Evolutionary conservation across 106 monocot genomes (phyloP), one percentile per base, ranked within the genome.

Genomic region (Narthecium ossifragum): DNA sequence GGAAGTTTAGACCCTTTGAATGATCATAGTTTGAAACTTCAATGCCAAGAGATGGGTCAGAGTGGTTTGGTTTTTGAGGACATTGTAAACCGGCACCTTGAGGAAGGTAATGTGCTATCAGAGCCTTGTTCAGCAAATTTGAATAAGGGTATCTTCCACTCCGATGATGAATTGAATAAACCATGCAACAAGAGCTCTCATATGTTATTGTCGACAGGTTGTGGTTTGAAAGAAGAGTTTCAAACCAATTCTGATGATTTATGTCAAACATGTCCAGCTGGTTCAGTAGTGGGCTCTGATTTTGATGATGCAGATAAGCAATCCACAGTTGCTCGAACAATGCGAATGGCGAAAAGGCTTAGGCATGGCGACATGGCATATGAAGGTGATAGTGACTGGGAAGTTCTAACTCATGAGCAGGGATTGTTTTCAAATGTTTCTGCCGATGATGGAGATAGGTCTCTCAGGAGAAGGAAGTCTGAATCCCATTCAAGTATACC

Each of bases 341-440:
- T 64, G 15, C 78, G 87, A 31, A 81, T 39, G 40, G 20, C 55
- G 0, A 98, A 70, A 62, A 88, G 64, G 65, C 75, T 45, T 30
- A 73, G 81, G 69, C 81, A 81, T 59, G 75, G 58, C 57, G 82
- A 98, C 59, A 98, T 98, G 91, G 81, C 91, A 28, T 91, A 98
- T 70, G 98, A 90, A 72, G 90, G 94, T 34, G 94, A 96, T 74
- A 75, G 37, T 70, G 82, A 90, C 53, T 94, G 89, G 85, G 94
- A 94, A 45, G 67, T 75, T 61, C 38, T 90, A 31, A 67, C 75
- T 53, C 70, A 78, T 60, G 75, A 90, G 53, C 82, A 78, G 33
- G 79, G 69, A 23, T 26, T 73, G 31, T 80, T 80, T 67, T 57
- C 64, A 51, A 65, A 66, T 73, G 37, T 23, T 20, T 56, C 54